Base-by-base conservation (phyloP, 1,139 yeast genomes). In the Suzukiozyma palmioleophila region DNA sequence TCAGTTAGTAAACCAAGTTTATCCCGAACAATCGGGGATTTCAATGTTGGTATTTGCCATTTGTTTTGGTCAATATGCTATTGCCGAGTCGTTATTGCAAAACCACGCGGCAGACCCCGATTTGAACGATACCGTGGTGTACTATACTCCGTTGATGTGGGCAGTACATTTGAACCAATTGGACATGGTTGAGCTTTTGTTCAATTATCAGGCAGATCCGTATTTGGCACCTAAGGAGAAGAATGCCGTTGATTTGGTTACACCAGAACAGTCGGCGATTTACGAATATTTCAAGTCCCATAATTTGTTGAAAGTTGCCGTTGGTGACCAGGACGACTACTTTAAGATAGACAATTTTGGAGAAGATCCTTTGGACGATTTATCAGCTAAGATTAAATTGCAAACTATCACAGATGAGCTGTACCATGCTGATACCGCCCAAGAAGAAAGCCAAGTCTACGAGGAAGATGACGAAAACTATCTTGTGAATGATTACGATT, bases 21-120 rank as follows among this genome's bases (percentile, higher is more conserved):
- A 53, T 41, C 73, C 73, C 3, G 72, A 69, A 32, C 55, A 57
- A 5, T 53, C 57, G 26, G 84, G 84, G 0, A 60, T 70, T 3
- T 64, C 76, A 0, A 74, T 81, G 1, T 60, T 79, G 48, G 64
- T 77, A 1, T 76, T 69, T 51, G 76, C 82, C 10, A 65, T 78
- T 21, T 75, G 77, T 40, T 77, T 77, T 47, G 64, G 70, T 40
- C 66, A 77, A 34, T 43, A 50, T 5, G 68, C 60, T 6, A 57
- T 73, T 18, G 73, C 66, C 1, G 82, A 79, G 38, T 47, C 70
- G 3, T 56, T 81, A 26, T 50, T 72, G 27, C 38, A 49, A 12
- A 50, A 48, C 31, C 62, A 60, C 40, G 48, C 52, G 7, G 73
- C 66, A 1, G 74, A 71, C 44, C 73, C 72, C 2, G 75, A 71